A percentile compares a stretch with the other conserved stretches of the same genome.
Conservation (phyloP, 192 early-diverging fungal genomes). For the Umbelopsis ramanniana region DNA sequence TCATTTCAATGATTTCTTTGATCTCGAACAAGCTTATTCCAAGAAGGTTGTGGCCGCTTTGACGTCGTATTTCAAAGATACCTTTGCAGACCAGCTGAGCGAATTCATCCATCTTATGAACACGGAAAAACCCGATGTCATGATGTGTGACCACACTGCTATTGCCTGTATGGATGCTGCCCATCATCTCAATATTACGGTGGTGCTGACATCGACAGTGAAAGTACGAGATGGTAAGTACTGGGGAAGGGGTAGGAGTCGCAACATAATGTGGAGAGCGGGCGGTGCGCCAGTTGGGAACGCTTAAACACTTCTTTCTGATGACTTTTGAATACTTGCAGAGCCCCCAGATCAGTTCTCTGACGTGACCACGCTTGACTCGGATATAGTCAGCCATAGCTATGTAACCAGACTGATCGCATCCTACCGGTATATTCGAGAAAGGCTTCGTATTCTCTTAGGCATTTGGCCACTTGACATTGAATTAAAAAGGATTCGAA, state of each 20-base stretch:
- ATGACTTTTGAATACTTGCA: background rate
- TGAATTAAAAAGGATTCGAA: background rate
- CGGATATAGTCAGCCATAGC: background rate
- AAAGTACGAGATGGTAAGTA: background rate
- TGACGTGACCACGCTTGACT: background rate
- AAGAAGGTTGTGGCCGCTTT: background rate
- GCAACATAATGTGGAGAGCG: too few relatives aligned
- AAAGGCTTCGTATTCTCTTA: background rate
- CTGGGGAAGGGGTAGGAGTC: too few relatives aligned
- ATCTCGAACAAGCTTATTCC: background rate
- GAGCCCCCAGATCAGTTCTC: background rate
- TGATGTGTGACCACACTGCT: background rate
- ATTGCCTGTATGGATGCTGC: background rate
- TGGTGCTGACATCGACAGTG: background rate
- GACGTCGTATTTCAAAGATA: background rate
- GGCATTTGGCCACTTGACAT: background rate
- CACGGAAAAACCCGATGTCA: background rate
- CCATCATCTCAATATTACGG: background rate
- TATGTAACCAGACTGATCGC: background rate
- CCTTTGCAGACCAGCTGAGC: background rate
- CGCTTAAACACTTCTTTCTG: too few relatives aligned
- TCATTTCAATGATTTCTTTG: background rate
- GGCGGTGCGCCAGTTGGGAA: too few relatives aligned
- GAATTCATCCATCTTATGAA: background rate
- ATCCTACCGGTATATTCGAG: background rate